phyloP scores from a whole-genome alignment of 2,329 filamentous ascomycete genomes.

The Claviceps sp. region DNA sequence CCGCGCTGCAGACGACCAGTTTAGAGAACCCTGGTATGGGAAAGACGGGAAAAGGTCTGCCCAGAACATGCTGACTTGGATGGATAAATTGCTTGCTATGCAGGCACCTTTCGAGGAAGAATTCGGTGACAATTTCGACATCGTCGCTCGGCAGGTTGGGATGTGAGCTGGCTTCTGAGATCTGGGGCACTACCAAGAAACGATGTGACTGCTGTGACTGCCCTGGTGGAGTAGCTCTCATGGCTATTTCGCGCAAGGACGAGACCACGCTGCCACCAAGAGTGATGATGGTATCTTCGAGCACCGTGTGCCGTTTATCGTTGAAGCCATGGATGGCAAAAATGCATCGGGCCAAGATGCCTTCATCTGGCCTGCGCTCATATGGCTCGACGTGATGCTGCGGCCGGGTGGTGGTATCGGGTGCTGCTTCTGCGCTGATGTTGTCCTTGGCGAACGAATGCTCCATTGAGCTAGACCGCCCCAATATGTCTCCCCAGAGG shows the following conservation, averaged over 20 bases:
- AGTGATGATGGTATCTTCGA: constrained; percentile 33
- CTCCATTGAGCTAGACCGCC: constrained; percentile 24
- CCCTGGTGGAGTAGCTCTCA: constrained; percentile 13
- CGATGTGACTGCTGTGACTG: constrained; percentile 20
- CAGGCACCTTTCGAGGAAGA: constrained; percentile 85
- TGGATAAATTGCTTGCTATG: constrained; percentile 59
- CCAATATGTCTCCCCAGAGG: constrained; percentile 85
- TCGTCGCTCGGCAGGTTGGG: constrained; percentile 23
- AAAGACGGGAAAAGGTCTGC: constrained; percentile 60
- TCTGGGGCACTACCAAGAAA: constrained; percentile 43
- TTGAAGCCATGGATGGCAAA: constrained; percentile 51
- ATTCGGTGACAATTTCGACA: constrained; percentile 59
- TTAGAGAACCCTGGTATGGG: constrained; percentile 55
- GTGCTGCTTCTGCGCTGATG: constrained; percentile 2
- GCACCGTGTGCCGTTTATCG: constrained; percentile 32
- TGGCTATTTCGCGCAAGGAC: constrained; percentile 27
- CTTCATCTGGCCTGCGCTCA: constrained; percentile 11
- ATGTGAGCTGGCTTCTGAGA: constrained; percentile 31
- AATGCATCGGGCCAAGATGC: constrained; percentile 40
- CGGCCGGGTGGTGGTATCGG: constrained; percentile 4
- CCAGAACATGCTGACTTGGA: constrained; percentile 57
- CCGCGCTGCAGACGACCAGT: constrained; percentile 67
- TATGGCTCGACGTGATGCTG: constrained; percentile 1
- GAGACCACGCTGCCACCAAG: constrained; percentile 31
- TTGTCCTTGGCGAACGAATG: constrained; percentile 18